Conservation (phyloP, 2,329 filamentous ascomycete genomes). For the Trichoderma atroviride region DNA sequence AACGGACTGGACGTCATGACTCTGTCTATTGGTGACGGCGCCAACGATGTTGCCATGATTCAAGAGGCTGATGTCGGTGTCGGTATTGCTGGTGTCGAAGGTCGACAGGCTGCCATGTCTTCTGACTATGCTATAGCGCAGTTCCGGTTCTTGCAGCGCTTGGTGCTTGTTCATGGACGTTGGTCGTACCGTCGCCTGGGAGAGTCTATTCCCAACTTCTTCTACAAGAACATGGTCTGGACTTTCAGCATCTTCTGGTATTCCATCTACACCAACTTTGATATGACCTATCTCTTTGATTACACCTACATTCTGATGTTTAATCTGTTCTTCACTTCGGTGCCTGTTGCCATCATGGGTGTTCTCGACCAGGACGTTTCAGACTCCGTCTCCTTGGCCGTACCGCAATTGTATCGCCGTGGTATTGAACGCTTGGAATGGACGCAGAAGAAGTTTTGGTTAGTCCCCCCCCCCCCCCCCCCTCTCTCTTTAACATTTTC, state of each 20-base stretch:
- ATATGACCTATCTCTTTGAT: constrained; percentile 95
- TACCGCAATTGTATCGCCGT: constrained; percentile 91
- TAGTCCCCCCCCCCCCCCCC: constrained; percentile 41
- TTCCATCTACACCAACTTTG: constrained; percentile 92
- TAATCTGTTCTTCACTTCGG: constrained; percentile 94
- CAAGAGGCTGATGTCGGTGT: constrained; percentile 97
- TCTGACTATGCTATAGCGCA: constrained; percentile 95
- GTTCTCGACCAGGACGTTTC: constrained; percentile 96
- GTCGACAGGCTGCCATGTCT: constrained; percentile 91
- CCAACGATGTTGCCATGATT: constrained; percentile 97
- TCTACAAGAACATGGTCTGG: constrained; percentile 99
- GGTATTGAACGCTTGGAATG: constrained; percentile 96
- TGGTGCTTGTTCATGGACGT: constrained; percentile 86
- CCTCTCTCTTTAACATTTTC: background rate
- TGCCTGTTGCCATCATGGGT: constrained; percentile 94
- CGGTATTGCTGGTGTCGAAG: constrained; percentile 91
- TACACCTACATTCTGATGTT: constrained; percentile 97
- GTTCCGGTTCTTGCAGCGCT: constrained; percentile 82
- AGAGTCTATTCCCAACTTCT: constrained; percentile 97
- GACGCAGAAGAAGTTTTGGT: constrained; percentile 97
- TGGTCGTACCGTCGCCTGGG: constrained; percentile 96
- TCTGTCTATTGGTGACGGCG: constrained; percentile 87
- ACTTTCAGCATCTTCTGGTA: constrained; percentile 97
- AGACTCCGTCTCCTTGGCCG: constrained; percentile 88
- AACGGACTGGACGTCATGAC: constrained; percentile 95